Percentiles rank a stretch among this genome's conserved stretches.
phyloP scores from a whole-genome alignment of 1,139 yeast species.

The Candida glucosophila region DNA sequence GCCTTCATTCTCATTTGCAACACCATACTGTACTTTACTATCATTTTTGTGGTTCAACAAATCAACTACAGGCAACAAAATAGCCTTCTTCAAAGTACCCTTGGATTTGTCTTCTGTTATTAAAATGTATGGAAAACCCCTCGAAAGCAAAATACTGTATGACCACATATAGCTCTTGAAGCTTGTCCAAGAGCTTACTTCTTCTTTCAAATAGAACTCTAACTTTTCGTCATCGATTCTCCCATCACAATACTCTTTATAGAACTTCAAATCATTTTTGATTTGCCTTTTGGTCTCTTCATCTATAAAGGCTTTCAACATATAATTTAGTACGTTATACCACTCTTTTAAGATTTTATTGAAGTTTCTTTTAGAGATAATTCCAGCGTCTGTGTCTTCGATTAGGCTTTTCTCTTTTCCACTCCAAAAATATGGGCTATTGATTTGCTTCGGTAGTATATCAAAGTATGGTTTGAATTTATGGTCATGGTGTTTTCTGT shows the following conservation, averaged over 20 bases:
- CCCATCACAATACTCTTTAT: conserved; percentile 1
- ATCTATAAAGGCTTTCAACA: conserved; percentile 1
- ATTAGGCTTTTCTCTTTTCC: conserved; percentile 3
- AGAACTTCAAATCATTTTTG: conserved; percentile 3
- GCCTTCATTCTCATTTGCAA: conserved; percentile 1
- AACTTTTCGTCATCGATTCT: conserved; percentile 1
- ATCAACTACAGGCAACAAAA: conserved; percentile 5
- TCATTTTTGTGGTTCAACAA: conserved; percentile 5
- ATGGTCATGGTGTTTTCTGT: conserved; percentile 1
- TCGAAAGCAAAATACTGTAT: conserved; percentile 5
- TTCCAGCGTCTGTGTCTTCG: conserved; percentile 4
- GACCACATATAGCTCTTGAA: conserved; percentile 6
- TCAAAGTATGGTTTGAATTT: conserved; percentile 4
- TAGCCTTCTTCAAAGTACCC: conserved; percentile 3
- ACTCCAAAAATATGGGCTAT: conserved; percentile 5
- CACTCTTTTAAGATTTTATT: conserved; percentile 4
- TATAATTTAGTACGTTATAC: conserved; percentile 3
- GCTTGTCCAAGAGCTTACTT: conserved; percentile 5
- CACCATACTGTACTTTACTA: conserved; percentile 4
- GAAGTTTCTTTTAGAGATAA: conserved; percentile 4
- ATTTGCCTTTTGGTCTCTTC: conserved; percentile 1
- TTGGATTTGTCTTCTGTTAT: conserved; percentile 1
- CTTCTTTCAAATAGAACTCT: conserved; percentile 2
- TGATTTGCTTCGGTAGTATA: conserved; percentile 4
- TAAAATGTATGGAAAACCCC: conserved; percentile 6